Evolutionary conservation across 2,329 filamentous ascomycete species (phyloP).

Genomic region (Botrytis elliptica): DNA sequence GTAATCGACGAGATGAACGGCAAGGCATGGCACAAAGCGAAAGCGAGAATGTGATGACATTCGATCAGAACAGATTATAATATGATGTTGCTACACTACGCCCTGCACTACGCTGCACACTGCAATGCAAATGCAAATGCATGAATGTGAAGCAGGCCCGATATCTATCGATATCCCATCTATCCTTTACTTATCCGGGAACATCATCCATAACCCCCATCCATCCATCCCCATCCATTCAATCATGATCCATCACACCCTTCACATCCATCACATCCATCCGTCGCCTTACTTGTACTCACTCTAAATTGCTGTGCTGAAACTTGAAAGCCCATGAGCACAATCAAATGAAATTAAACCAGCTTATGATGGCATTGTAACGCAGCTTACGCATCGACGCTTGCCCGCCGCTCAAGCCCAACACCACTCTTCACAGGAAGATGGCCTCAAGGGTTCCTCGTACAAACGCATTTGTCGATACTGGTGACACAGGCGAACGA

Average conservation of each 20-base stretch:
- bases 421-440: conserved; percentile 7
- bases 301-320: conserved; percentile 8
- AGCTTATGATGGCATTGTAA: conserved; percentile 14
- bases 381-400: conserved; percentile 10
- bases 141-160: conserved; percentile 13
- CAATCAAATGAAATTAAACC: background rate
- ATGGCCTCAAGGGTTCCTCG: background rate
- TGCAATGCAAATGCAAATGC: conserved; percentile 13
- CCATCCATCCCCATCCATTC: conserved; percentile 4
- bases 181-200: conserved; percentile 4
- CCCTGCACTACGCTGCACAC: conserved; percentile 4
- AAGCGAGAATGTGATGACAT: conserved; percentile 10
- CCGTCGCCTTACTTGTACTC: conserved; percentile 14
- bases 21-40: background rate
- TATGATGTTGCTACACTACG: conserved; percentile 3
- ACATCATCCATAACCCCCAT: conserved; percentile 3
- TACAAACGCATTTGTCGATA: conserved; percentile 9
- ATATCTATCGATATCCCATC: conserved; percentile 12
- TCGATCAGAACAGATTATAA: conserved; percentile 4
- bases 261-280: background rate
- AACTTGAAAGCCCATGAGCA: background rate
- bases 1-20: background rate
- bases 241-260: background rate
- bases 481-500: conserved; percentile 15
- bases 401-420: conserved; percentile 14